These are phyloP conservation scores for Rhodotorula paludigena DNA, from an alignment of 768 basidiomycete genomes.

Conservation along the genomic window DNA sequence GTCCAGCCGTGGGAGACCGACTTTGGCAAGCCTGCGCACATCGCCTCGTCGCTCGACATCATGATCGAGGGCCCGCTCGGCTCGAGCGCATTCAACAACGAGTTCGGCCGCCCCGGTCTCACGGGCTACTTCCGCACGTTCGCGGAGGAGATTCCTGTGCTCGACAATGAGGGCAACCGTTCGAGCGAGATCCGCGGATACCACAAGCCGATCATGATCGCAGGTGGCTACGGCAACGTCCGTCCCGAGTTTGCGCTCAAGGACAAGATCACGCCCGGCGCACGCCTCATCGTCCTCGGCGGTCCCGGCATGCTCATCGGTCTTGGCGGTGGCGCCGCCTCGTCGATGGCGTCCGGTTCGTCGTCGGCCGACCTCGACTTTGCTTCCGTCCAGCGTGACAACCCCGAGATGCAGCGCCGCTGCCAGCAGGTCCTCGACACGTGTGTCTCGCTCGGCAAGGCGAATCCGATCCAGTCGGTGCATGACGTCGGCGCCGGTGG, in stretches of 20 bases:
- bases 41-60: slow-evolving; percentile 88
- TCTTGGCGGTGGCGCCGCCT: slow-evolving; percentile 91
- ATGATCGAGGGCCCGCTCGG: slow-evolving; percentile 96
- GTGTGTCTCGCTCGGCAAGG: slow-evolving; percentile 61
- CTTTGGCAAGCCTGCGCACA: slow-evolving; percentile 82
- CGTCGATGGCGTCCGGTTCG: slow-evolving; percentile 83
- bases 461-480: slow-evolving; percentile 85
- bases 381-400: slow-evolving; percentile 94
- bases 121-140: slow-evolving; percentile 95
- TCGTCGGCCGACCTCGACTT: slow-evolving; percentile 92
- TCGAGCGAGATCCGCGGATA: slow-evolving; percentile 76
- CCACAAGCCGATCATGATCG: slow-evolving; percentile 99
- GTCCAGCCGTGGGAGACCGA: slow-evolving; percentile 94
- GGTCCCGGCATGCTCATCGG: slow-evolving; percentile 96
- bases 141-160: slow-evolving; percentile 62
- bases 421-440: slow-evolving; percentile 97
- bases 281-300: slow-evolving; percentile 85
- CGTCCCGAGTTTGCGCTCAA: slow-evolving; percentile 77
- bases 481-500: slow-evolving; percentile 99
- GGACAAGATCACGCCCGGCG: slow-evolving; percentile 66
- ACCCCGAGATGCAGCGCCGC: slow-evolving; percentile 95
- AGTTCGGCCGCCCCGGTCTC: slow-evolving; percentile 90
- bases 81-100: slow-evolving; percentile 94
- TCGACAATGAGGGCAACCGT: slow-evolving; percentile 48
- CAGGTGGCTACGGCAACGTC: slow-evolving; percentile 92